phyloP scores from a whole-genome alignment of 1,284 basidiomycete species.

The Boletus sp. region DNA sequence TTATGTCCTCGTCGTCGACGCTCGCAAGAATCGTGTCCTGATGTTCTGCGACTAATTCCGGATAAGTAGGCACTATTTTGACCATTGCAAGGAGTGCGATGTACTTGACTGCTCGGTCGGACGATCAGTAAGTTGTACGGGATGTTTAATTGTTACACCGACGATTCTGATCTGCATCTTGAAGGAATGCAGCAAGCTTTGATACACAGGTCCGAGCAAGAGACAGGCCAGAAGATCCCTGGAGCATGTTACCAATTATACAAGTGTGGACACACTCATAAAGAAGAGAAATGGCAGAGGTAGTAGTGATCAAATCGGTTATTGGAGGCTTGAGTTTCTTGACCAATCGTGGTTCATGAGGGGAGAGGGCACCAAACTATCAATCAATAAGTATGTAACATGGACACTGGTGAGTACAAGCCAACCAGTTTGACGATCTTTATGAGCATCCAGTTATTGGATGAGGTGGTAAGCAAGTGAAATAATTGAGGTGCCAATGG shows the following conservation, averaged over 20 bases:
- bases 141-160: constrained; percentile 34
- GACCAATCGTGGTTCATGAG: constrained; percentile 91
- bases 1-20: constrained; percentile 92
- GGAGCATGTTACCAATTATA: constrained; percentile 96
- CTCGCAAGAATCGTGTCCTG: constrained; percentile 91
- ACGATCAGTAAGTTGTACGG: constrained; percentile 26
- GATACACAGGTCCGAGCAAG: constrained; percentile 91
- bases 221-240: constrained; percentile 75
- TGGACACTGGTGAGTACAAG: not conserved
- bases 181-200: constrained; percentile 90
- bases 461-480: constrained; percentile 90
- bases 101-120: constrained; percentile 77
- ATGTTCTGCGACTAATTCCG: constrained; percentile 89
- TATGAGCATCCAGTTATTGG: constrained; percentile 99
- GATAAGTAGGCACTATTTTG: constrained; percentile 94
- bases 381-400: constrained; percentile 15
- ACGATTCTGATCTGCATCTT: constrained; percentile 97
- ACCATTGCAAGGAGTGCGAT: constrained; percentile 95
- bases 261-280: constrained; percentile 99
- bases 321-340: constrained; percentile 94
- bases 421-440: constrained; percentile 96
- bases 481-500: constrained; percentile 92
- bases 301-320: constrained; percentile 93
- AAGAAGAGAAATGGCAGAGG: constrained; percentile 92
- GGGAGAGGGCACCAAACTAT: constrained; percentile 90